Conservation (phyloP, 331 rosid species). For the Arachis monticola region DNA sequence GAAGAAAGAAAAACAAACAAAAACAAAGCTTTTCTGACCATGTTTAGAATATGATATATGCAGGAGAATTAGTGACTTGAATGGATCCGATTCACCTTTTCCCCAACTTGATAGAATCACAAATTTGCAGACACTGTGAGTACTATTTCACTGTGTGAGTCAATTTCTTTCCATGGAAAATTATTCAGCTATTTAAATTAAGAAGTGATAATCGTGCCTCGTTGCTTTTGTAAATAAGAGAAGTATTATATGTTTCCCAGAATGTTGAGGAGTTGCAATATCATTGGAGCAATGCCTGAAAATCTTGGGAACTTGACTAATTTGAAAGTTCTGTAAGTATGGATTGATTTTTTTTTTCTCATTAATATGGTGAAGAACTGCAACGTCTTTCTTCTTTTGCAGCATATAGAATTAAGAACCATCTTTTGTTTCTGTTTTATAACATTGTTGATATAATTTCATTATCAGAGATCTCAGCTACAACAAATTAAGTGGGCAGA, state of each 20-base stretch:
- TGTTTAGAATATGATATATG: constrained; percentile 24
- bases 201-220: background rate
- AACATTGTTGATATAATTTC: background rate
- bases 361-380: background rate
- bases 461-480: constrained; percentile 33
- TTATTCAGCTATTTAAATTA: background rate
- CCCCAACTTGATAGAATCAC: constrained; percentile 38
- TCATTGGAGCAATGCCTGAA: constrained; percentile 48
- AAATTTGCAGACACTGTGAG: constrained; percentile 46
- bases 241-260: constrained; percentile 35
- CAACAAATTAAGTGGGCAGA: constrained; percentile 19
- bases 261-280: constrained; percentile 62
- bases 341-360: too few relatives aligned
- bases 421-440: background rate
- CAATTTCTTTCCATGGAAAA: background rate
- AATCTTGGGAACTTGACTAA: constrained; percentile 26
- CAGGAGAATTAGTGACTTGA: constrained; percentile 66
- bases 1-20: too few relatives aligned
- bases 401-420: background rate
- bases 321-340: constrained; percentile 50
- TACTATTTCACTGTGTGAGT: background rate
- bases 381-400: background rate
- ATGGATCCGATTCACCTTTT: constrained; percentile 46
- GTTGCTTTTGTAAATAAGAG: background rate
- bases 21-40: background rate